Evolutionary conservation across 768 basidiomycete genomes (phyloP).

Genomic region (Trametes elegans): DNA sequence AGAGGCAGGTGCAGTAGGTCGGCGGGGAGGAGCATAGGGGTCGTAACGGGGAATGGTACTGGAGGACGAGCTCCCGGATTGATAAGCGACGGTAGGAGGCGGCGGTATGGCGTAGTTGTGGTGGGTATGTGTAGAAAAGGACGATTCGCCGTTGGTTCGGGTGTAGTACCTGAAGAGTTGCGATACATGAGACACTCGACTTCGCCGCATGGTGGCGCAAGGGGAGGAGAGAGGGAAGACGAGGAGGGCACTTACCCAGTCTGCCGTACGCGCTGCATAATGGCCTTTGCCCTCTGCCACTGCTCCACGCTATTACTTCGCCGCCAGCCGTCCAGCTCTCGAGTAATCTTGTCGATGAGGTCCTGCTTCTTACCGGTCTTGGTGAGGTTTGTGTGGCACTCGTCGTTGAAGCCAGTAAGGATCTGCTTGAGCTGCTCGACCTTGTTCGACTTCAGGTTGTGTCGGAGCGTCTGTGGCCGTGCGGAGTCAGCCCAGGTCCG

Average conservation of each 20-base stretch:
- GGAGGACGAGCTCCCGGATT: conserved; percentile 11
- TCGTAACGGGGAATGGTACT: conserved; percentile 24
- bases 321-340: conserved; percentile 60
- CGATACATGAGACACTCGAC: neutral
- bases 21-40: conserved; percentile 63
- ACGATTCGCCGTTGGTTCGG: conserved; percentile 9
- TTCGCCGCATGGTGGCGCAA: neutral
- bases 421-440: conserved; percentile 87
- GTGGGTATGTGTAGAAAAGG: conserved; percentile 7
- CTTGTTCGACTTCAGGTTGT: conserved; percentile 72
- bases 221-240: neutral
- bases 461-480: conserved; percentile 56
- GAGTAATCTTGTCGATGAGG: conserved; percentile 72
- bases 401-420: conserved; percentile 72
- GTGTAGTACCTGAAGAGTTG: conserved; percentile 14
- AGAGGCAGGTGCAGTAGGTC: conserved; percentile 30
- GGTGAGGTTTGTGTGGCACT: conserved; percentile 62
- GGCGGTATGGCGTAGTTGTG: conserved; percentile 8
- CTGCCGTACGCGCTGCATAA: conserved; percentile 64
- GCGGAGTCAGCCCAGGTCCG: conserved; percentile 7
- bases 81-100: conserved; percentile 6
- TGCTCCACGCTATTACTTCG: conserved; percentile 53
- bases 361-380: conserved; percentile 89
- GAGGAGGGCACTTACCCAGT: conserved; percentile 57
- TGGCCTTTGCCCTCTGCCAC: conserved; percentile 66